phyloP scores from a whole-genome alignment of 176 grass and related monocot species.

The Carex parvula region DNA sequence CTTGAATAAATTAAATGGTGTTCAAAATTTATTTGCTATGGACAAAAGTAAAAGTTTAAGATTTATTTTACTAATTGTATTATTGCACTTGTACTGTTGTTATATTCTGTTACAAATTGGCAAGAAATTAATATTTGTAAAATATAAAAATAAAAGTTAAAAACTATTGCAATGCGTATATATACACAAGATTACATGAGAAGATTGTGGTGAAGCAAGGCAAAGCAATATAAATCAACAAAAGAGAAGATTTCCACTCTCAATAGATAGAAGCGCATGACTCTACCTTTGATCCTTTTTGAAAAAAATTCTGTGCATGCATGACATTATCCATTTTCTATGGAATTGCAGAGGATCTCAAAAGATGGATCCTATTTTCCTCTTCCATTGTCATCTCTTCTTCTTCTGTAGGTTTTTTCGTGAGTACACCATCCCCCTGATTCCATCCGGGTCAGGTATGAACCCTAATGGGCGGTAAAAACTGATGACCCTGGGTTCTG shows the following conservation, averaged over 20 bases:
- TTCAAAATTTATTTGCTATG: background rate
- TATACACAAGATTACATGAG: background rate
- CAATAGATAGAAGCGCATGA: background rate
- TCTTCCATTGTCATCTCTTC: slow-evolving; percentile 15
- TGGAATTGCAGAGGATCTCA: background rate
- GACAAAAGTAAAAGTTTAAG: background rate
- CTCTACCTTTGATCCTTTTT: background rate
- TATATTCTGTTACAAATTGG: background rate
- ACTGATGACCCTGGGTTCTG: slow-evolving; percentile 61
- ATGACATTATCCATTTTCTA: slow-evolving; percentile 5
- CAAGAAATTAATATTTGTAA: background rate
- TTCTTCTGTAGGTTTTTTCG: slow-evolving; percentile 40
- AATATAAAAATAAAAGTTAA: background rate
- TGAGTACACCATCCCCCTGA: slow-evolving; percentile 79
- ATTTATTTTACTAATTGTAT: background rate
- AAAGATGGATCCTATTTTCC: background rate
- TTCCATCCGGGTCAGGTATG: slow-evolving; percentile 69
- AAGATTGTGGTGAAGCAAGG: background rate
- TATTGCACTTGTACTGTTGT: background rate
- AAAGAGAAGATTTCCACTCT: background rate
- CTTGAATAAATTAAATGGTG: background rate
- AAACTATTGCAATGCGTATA: background rate
- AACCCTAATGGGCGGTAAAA: slow-evolving; percentile 80
- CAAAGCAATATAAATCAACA: background rate
- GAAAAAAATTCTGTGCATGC: background rate